A percentile compares a stretch with the other conserved stretches of the same genome.
These are phyloP conservation scores for Globisporangium canariense DNA, from an alignment of 352 stramenopile species.

Conservation along the genomic window DNA sequence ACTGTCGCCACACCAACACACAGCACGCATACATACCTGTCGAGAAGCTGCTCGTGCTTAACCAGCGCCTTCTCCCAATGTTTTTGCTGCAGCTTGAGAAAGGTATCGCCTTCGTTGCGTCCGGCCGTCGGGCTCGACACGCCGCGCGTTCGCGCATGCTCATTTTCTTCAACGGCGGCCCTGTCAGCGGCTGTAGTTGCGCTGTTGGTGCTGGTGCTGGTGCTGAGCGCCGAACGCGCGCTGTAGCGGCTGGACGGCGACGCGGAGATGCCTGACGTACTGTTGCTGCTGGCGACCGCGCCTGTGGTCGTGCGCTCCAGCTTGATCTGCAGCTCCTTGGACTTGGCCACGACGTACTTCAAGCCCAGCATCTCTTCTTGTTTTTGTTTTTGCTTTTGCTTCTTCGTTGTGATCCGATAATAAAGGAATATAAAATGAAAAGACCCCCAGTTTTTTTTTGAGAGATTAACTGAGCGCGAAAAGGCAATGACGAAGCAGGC, in stretches of 20 bases:
- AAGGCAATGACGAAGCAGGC: neutral
- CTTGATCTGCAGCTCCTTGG: slow-evolving; percentile 58
- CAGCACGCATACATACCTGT: slow-evolving; percentile 19
- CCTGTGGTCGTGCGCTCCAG: slow-evolving; percentile 29
- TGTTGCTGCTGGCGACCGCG: neutral
- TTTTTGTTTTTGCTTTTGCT: neutral
- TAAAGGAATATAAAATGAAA: too few species aligned
- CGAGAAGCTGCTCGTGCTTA: slow-evolving; percentile 45
- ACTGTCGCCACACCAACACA: neutral
- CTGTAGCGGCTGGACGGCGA: slow-evolving; percentile 9
- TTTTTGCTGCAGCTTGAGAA: slow-evolving; percentile 40
- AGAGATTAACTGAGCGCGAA: too few species aligned
- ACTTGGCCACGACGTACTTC: slow-evolving; percentile 79
- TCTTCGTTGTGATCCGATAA: neutral
- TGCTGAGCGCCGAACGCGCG: neutral
- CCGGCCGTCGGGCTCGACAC: slow-evolving; percentile 10
- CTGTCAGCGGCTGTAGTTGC: neutral
- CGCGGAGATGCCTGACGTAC: neutral
- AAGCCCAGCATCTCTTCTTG: slow-evolving; percentile 45
- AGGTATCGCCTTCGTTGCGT: slow-evolving; percentile 29
- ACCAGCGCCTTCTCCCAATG: slow-evolving; percentile 25
- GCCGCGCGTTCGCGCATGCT: neutral
- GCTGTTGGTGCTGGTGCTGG: neutral
- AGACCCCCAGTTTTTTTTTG: too few species aligned
- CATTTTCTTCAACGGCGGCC: neutral